Evolutionary conservation across 2,329 filamentous ascomycete species (phyloP).

Genomic region (Paraphoma sp.): DNA sequence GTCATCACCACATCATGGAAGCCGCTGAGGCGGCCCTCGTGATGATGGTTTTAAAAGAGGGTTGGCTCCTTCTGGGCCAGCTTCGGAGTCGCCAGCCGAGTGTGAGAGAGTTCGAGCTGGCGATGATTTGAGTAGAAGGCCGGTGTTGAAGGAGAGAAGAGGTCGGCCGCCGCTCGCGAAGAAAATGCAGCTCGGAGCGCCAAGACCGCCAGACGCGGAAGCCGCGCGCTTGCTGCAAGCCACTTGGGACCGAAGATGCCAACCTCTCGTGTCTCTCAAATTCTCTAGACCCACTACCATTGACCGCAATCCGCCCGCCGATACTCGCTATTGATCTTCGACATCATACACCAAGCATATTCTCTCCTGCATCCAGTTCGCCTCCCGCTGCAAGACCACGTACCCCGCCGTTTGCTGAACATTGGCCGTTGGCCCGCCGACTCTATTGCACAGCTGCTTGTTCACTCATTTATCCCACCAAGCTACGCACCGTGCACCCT

Average conservation of each 20-base stretch:
- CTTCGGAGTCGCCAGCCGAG: slow-evolving; percentile 73
- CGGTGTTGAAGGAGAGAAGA: slow-evolving; percentile 51
- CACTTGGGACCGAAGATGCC: slow-evolving; percentile 21
- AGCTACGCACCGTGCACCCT: slow-evolving; percentile 32
- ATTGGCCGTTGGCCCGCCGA: slow-evolving; percentile 11
- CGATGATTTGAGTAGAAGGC: slow-evolving; percentile 80
- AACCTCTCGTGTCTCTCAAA: slow-evolving; percentile 37
- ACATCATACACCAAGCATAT: slow-evolving; percentile 7
- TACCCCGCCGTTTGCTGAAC: slow-evolving; percentile 18
- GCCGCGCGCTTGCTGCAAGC: slow-evolving; percentile 22
- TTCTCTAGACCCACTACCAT: slow-evolving; percentile 17
- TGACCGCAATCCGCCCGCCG: slow-evolving; percentile 5
- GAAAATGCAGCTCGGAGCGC: slow-evolving; percentile 21
- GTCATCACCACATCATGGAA: slow-evolving; percentile 73
- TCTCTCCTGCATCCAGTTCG: slow-evolving; percentile 4
- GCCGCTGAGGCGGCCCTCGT: slow-evolving; percentile 69
- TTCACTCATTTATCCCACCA: slow-evolving; percentile 45
- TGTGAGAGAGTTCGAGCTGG: slow-evolving; percentile 61
- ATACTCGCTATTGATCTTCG: slow-evolving; percentile 7
- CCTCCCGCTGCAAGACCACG: slow-evolving; percentile 2
- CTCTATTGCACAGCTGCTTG: slow-evolving; percentile 34
- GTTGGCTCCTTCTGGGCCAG: slow-evolving; percentile 71
- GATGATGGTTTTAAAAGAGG: slow-evolving; percentile 84
- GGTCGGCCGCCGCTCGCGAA: slow-evolving; percentile 21
- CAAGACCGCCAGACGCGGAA: slow-evolving; percentile 19